Conservation (phyloP, 83 land plant species). For the Picea mariana region DNA sequence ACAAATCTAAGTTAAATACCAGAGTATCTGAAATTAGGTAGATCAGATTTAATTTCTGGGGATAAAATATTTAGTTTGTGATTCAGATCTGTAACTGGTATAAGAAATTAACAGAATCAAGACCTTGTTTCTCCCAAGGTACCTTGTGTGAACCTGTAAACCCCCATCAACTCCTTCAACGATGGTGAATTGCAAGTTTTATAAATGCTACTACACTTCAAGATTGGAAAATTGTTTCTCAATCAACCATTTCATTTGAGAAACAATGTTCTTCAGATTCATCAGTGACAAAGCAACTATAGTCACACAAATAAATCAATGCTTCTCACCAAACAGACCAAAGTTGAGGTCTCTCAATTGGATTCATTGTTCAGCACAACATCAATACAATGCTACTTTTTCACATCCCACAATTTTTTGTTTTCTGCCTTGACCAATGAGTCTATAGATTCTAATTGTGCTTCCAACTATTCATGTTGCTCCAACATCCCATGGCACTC, state of each 20-base stretch:
- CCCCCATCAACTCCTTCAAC: neutral
- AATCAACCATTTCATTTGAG: neutral
- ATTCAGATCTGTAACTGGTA: no score
- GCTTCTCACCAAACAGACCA: neutral
- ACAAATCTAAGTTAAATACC: no score
- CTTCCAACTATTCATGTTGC: no score
- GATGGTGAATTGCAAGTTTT: neutral
- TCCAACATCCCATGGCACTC: no score
- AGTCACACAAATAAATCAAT: neutral
- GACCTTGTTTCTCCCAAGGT: neutral
- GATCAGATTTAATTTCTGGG: no score
- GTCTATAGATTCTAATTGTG: no score
- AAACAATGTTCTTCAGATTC: conserved; percentile 7
- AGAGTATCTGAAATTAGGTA: no score
- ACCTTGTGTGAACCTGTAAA: neutral
- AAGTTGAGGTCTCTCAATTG: neutral
- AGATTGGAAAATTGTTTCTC: neutral
- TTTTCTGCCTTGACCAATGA: no score
- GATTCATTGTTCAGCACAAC: neutral
- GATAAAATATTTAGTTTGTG: no score
- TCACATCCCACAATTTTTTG: no score
- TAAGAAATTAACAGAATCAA: no score
- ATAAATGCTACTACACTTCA: neutral
- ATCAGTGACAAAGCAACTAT: neutral
- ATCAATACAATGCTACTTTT: no score